These are phyloP conservation scores for Mucor saturninus DNA, from an alignment of 371 early-diverging fungal species.

Conservation along the genomic window DNA sequence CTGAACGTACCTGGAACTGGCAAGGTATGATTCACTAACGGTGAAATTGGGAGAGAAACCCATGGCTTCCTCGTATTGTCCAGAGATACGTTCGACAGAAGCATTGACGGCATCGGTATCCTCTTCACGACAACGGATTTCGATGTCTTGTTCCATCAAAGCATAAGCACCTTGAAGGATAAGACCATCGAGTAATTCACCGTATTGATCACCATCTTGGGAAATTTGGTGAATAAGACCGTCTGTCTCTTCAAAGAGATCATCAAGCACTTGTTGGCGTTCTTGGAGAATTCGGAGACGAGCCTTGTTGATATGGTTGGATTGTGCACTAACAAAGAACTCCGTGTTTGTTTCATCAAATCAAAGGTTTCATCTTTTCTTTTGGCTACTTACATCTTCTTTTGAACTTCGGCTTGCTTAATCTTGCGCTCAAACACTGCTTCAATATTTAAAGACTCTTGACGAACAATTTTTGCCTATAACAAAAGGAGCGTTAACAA, in stretches of 20 bases:
- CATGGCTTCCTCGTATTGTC: conserved; percentile 65
- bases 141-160: conserved; percentile 81
- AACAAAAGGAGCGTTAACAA: not conserved
- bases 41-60: conserved; percentile 51
- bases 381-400: conserved; percentile 70
- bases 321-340: conserved; percentile 74
- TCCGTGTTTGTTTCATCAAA: conserved; percentile 5
- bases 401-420: conserved; percentile 91
- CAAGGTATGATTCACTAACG: conserved; percentile 64
- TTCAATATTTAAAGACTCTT: conserved; percentile 90
- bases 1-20: conserved; percentile 40
- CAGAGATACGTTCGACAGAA: conserved; percentile 63
- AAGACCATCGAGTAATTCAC: conserved; percentile 67
- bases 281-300: conserved; percentile 87
- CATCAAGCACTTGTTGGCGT: conserved; percentile 85
- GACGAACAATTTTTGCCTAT: conserved; percentile 90
- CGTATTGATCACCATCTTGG: conserved; percentile 62
- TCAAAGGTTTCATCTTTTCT: conserved; percentile 5
- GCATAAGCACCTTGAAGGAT: conserved; percentile 84
- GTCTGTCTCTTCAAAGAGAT: conserved; percentile 73
- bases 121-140: conserved; percentile 71
- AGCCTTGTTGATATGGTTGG: conserved; percentile 94
- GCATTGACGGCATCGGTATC: conserved; percentile 71
- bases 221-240: conserved; percentile 58
- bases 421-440: conserved; percentile 88